Base-by-base conservation (phyloP, 148 eudicot species). In the Simmondsia chinensis region DNA sequence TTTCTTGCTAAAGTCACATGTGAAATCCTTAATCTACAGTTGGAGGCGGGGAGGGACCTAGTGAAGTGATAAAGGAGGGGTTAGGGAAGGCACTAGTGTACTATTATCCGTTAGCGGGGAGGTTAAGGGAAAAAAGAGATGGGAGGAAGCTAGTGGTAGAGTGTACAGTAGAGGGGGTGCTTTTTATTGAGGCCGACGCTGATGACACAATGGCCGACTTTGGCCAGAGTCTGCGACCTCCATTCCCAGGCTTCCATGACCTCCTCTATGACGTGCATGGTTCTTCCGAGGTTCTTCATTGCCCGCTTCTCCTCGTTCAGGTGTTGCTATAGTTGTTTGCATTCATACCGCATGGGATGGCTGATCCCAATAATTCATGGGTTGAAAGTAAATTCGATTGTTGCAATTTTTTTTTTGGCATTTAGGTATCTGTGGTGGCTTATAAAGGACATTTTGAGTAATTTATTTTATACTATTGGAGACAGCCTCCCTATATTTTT, bases 81-180 rank as follows among this genome's bases (percentile, higher is more conserved):
- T 33, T 60, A 13, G 28, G 52, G 5, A 21, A 59, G 2, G 46
- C 49, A 15, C 34, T 60, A 17, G 64, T 60, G 37, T 54, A 26
- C 15, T 67, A 62, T 39, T 56, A 62, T 11, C 68, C 74, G 7
- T 32, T 63, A n/a, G 74, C 74, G 0, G 74, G 74, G n/a, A 25
- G 73, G 39, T 37, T 69, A 0, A 48, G 48, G 30, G 65, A 63
- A 41, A 13, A 9, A 47, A 53, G 48, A 0, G 19, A 30, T 0
- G 39, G 27, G 7, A 17, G 56, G 11, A 62, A 47, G 35, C 60
- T 68, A 3, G 18, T 43, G 25, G 60, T 68, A 20, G 73, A 68
- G 0, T 68, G 73, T 28, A 57, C 45, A 6, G 64, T 60, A 10
- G 64, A 68, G 26, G 73, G 73, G 1, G 68, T 68, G 32, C 8